A percentile compares a stretch with the other conserved stretches of the same genome.
phyloP scores from a whole-genome alignment of 768 basidiomycete genomes.

The Podaxis rugospora region DNA sequence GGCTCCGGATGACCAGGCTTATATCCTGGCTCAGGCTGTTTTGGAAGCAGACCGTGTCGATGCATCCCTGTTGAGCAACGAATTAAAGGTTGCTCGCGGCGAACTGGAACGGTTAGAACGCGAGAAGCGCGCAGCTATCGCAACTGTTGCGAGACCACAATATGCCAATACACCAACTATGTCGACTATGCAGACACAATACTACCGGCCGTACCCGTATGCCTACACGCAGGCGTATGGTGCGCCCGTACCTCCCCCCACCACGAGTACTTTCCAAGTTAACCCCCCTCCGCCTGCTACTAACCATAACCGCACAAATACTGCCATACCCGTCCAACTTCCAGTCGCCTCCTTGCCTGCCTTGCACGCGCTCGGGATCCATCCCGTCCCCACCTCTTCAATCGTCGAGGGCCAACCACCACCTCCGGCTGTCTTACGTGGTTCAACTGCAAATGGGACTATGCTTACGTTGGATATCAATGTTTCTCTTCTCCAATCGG shows the following conservation, averaged over 20 bases:
- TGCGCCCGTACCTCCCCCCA: slow-evolving; percentile 27
- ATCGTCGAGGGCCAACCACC: slow-evolving; percentile 55
- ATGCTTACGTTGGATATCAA: slow-evolving; percentile 79
- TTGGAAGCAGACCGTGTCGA: slow-evolving; percentile 66
- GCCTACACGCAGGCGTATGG: slow-evolving; percentile 61
- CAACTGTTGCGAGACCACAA: slow-evolving; percentile 39
- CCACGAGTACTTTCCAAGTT: slow-evolving; percentile 25
- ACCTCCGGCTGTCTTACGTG: slow-evolving; percentile 73
- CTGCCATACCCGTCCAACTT: slow-evolving; percentile 63
- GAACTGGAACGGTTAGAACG: slow-evolving; percentile 67
- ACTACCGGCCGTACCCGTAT: slow-evolving; percentile 65
- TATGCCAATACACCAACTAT: slow-evolving; percentile 28
- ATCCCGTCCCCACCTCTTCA: slow-evolving; percentile 58
- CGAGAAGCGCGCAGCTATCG: slow-evolving; percentile 53
- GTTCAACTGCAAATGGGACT: slow-evolving; percentile 65
- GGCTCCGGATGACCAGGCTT: slow-evolving; percentile 59
- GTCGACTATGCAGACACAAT: slow-evolving; percentile 40
- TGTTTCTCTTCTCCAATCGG: slow-evolving; percentile 62
- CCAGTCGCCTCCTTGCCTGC: slow-evolving; percentile 61
- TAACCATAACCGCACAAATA: slow-evolving; percentile 26
- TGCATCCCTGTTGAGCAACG: slow-evolving; percentile 48
- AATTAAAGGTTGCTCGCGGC: slow-evolving; percentile 56
- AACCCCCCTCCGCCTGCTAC: slow-evolving; percentile 24
- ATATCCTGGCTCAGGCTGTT: slow-evolving; percentile 57
- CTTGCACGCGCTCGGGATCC: slow-evolving; percentile 70